phyloP scores from a whole-genome alignment of 179 eudicot genomes.

The Camellia oleifera region DNA sequence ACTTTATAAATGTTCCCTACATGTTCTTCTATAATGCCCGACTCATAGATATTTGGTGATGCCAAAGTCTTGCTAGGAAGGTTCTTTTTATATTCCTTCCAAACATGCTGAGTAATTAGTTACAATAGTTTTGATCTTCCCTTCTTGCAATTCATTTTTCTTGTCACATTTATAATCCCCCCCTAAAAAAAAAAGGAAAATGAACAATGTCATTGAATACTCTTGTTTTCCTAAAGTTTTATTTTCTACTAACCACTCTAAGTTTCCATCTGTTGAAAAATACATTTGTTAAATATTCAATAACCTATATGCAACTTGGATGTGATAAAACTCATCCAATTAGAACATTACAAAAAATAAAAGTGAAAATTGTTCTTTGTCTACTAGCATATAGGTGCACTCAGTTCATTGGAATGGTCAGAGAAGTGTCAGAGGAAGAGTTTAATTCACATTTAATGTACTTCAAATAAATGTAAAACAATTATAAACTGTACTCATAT shows the following conservation, averaged over 20 bases:
- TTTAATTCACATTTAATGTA: not conserved
- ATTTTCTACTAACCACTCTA: not conserved
- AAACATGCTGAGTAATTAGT: not conserved
- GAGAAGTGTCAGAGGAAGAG: not conserved
- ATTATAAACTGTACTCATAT: not conserved
- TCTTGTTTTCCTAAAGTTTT: not conserved
- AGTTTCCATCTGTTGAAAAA: not conserved
- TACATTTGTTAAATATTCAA: not conserved
- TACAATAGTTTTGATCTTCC: constrained; percentile 2
- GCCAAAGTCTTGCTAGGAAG: not conserved
- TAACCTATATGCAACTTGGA: not conserved
- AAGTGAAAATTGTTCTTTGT: not conserved
- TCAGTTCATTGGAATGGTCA: not conserved
- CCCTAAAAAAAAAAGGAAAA: not conserved
- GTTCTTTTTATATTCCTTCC: not conserved
- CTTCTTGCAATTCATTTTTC: not conserved
- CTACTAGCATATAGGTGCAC: not conserved
- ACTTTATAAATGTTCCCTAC: not conserved
- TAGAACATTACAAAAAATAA: not conserved
- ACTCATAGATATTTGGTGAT: not conserved
- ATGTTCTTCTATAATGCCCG: not conserved
- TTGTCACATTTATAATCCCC: not conserved
- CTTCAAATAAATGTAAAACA: not conserved
- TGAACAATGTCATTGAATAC: not conserved
- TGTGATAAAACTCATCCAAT: not conserved